These are phyloP conservation scores for Cyberlindnera maclurae DNA, from an alignment of 805 yeast genomes.

Conservation along the genomic window DNA sequence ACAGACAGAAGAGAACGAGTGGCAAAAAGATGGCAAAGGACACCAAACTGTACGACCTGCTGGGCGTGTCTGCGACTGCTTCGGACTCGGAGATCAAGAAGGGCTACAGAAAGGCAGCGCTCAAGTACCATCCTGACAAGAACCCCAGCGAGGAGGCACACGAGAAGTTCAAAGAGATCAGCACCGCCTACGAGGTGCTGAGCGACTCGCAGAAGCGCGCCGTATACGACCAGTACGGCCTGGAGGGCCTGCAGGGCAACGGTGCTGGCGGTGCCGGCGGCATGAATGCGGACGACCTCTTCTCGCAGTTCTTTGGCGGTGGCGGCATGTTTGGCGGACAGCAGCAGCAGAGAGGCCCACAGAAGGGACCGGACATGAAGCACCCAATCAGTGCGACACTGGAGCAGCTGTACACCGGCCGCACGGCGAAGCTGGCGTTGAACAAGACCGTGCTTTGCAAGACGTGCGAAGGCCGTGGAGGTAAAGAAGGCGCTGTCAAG, in stretches of 20 bases:
- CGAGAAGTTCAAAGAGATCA: constrained; percentile 88
- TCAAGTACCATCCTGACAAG: constrained; percentile 80
- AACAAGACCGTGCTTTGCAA: constrained; percentile 88
- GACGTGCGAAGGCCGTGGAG: constrained; percentile 92
- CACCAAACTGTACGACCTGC: constrained; percentile 65
- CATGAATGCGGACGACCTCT: constrained; percentile 65
- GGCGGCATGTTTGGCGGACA: constrained; percentile 48
- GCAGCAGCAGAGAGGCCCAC: constrained; percentile 74
- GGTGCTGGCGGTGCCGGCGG: constrained; percentile 69
- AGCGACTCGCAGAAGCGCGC: constrained; percentile 86
- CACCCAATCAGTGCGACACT: constrained; percentile 80
- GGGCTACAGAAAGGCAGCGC: constrained; percentile 76
- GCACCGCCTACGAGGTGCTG: constrained; percentile 83
- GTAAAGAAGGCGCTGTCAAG: constrained; percentile 84
- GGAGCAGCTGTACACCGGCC: constrained; percentile 92
- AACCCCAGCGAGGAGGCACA: constrained; percentile 85
- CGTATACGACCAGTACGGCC: constrained; percentile 83
- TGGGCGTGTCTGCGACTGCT: constrained; percentile 68
- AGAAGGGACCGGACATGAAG: constrained; percentile 83
- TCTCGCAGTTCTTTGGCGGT: constrained; percentile 82
- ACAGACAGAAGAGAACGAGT: background rate
- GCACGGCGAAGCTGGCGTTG: constrained; percentile 87
- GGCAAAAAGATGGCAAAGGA: constrained; percentile 60
- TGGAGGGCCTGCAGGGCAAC: constrained; percentile 81
- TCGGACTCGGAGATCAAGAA: constrained; percentile 67